Conservation (phyloP, 805 yeast species). For the Starmera pachycereana region DNA sequence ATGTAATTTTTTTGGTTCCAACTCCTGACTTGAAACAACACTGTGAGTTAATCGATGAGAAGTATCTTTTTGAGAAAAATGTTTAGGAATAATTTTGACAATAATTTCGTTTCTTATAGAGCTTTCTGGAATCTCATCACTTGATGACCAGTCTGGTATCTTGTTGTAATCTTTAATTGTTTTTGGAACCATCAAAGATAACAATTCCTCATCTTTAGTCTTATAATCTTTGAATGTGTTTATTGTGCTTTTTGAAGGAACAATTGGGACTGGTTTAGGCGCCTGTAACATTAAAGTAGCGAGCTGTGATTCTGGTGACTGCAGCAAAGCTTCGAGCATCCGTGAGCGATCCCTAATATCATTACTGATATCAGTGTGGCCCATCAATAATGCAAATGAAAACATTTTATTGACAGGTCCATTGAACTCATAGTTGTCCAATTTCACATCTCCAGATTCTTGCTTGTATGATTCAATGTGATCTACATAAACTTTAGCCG, state of each 20-base stretch:
- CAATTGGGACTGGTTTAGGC: conserved; percentile 56
- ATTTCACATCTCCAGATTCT: conserved; percentile 12
- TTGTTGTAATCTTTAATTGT: conserved; percentile 15
- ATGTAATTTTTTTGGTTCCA: conserved; percentile 26
- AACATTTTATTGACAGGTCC: conserved; percentile 41
- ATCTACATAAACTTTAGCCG: conserved; percentile 60
- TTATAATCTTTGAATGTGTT: conserved; percentile 6
- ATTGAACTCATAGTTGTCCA: conserved; percentile 23
- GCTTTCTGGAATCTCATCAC: conserved; percentile 19
- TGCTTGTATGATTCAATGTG: conserved; percentile 34
- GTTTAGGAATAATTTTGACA: conserved; percentile 29
- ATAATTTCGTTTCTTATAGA: conserved; percentile 28
- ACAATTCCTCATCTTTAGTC: conserved; percentile 7
- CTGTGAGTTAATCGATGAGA: conserved; percentile 14
- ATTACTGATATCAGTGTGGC: conserved; percentile 62
- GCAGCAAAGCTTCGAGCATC: conserved; percentile 51
- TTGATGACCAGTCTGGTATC: conserved; percentile 37
- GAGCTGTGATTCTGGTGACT: conserved; percentile 40
- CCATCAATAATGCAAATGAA: conserved; percentile 47
- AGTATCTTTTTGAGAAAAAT: conserved; percentile 20
- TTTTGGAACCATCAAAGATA: conserved; percentile 15
- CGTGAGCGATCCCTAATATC: conserved; percentile 85
- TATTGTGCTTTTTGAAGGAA: conserved; percentile 13
- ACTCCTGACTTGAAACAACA: background rate
- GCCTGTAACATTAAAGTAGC: conserved; percentile 67